These are phyloP conservation scores for Leptomonas pyrrhocoris DNA, from an alignment of 208 protist species.

Conservation along the genomic window DNA sequence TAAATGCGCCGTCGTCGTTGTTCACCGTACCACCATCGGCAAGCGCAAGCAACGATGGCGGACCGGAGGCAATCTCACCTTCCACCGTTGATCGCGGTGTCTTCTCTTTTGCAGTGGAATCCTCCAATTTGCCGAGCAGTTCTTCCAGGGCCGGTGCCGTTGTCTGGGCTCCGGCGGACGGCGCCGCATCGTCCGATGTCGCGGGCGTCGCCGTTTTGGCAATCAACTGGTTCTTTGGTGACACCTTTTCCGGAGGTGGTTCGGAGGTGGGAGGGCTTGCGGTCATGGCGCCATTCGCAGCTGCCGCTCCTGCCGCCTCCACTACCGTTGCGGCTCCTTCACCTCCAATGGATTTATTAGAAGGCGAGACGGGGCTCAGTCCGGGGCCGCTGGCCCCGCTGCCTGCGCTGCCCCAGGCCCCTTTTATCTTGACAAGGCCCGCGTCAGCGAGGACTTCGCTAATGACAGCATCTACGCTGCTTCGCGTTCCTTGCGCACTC, in stretches of 20 bases:
- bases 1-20: not conserved
- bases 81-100: not conserved
- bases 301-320: not conserved
- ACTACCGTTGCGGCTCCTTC: not conserved
- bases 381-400: not conserved
- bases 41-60: not conserved
- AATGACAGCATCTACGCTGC: conserved; percentile 47
- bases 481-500: conserved; percentile 39
- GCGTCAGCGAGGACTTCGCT: conserved; percentile 39
- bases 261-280: conserved; percentile 18
- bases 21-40: not conserved
- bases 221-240: conserved; percentile 27
- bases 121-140: not conserved
- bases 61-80: not conserved
- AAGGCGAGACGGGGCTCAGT: not conserved
- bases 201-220: not conserved
- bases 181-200: not conserved
- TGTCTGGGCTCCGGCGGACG: not conserved
- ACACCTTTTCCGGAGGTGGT: conserved; percentile 11
- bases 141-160: not conserved
- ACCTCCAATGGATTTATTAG: not conserved
- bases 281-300: not conserved
- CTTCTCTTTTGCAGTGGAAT: not conserved
- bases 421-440: conserved; percentile 30
- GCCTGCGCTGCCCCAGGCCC: conserved; percentile 27